Conservation (phyloP, 2,329 filamentous ascomycete species). For the Phyllosticta capitalensis region DNA sequence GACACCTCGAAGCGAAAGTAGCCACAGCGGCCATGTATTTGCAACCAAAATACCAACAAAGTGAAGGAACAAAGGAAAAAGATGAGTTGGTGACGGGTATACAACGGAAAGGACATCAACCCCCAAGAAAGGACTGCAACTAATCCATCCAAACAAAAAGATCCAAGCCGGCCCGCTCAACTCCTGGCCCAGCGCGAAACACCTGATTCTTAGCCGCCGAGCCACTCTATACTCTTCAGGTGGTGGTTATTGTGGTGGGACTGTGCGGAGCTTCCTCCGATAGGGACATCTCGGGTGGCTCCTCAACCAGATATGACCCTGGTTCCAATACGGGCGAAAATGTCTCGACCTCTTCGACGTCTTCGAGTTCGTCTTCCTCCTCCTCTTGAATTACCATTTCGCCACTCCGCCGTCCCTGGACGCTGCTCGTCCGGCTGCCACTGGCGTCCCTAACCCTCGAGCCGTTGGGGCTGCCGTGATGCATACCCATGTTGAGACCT, state of each 20-base stretch:
- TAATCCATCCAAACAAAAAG: conserved; percentile 1
- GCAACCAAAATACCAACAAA: not conserved
- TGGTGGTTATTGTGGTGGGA: not conserved
- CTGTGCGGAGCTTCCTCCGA: conserved; percentile 8
- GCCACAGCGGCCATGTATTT: not conserved
- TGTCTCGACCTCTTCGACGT: conserved; percentile 14
- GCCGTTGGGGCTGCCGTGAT: conserved; percentile 17
- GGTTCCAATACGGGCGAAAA: conserved; percentile 13
- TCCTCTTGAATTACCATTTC: conserved; percentile 57
- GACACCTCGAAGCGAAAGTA: not conserved
- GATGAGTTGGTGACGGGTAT: conserved; percentile 5
- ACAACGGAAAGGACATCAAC: conserved; percentile 1
- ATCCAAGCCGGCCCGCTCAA: not conserved
- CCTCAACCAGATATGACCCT: conserved; percentile 18
- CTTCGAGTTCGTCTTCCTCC: conserved; percentile 27
- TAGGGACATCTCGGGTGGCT: conserved; percentile 4
- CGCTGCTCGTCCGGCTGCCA: conserved; percentile 42
- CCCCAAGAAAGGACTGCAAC: not conserved
- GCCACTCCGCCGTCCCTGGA: conserved; percentile 57
- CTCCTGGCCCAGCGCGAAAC: not conserved
- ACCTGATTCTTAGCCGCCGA: not conserved
- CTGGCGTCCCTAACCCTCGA: conserved; percentile 22
- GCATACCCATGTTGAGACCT: conserved; percentile 30
- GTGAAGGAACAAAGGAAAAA: not conserved
- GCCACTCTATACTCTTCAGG: not conserved